A percentile compares a stretch with the other conserved stretches of the same genome.
These are phyloP conservation scores for Alloascoidea hylecoeti DNA, from an alignment of 805 yeast species.

Conservation along the genomic window DNA sequence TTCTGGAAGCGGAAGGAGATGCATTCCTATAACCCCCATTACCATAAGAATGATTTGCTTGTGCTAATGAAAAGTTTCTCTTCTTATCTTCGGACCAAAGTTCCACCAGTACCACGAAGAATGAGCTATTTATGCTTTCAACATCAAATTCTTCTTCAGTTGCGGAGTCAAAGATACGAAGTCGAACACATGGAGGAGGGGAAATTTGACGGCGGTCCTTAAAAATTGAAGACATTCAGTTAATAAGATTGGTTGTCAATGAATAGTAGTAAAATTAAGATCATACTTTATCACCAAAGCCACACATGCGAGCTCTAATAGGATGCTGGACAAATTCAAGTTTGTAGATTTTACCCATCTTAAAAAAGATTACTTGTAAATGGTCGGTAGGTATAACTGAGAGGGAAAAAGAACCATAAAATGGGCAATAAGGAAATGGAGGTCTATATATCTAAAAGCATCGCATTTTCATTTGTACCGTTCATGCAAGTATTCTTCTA, in stretches of 20 bases:
- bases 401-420: no score
- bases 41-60: background rate
- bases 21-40: background rate
- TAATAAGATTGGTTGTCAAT: no score
- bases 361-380: no score
- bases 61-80: background rate
- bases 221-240: no score
- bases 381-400: no score
- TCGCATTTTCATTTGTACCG: no score
- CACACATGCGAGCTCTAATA: slow-evolving; percentile 30
- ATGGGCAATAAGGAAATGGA: no score
- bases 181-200: slow-evolving; percentile 2
- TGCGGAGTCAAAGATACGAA: background rate
- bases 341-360: slow-evolving; percentile 9
- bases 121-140: background rate
- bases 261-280: no score
- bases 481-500: no score
- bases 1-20: background rate
- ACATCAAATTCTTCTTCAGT: background rate
- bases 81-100: slow-evolving; percentile 2
- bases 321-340: slow-evolving; percentile 27
- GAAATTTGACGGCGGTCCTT: slow-evolving; percentile 2
- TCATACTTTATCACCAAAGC: slow-evolving; percentile 26
- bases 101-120: slow-evolving; percentile 1
- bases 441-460: no score